Percentiles rank a stretch among this genome's conserved stretches.
Evolutionary conservation across 768 basidiomycete genomes (phyloP).

Genomic region (Pulveroboletus ravenelii): DNA sequence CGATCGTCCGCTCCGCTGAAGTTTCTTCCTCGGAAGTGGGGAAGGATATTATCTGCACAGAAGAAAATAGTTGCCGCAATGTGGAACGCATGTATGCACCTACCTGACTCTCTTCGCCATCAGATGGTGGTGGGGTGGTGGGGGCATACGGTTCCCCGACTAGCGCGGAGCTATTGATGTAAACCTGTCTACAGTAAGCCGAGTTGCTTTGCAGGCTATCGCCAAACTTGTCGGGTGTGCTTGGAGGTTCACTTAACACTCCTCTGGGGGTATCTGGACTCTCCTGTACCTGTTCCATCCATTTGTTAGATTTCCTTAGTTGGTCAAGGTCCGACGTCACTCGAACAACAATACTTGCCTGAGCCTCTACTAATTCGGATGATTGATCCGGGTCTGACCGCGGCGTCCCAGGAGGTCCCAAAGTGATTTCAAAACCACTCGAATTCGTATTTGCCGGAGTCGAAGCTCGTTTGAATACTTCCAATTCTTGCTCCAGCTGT

Average conservation of each 20-base stretch:
- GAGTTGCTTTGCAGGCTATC: constrained; percentile 27
- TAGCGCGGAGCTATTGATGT: constrained; percentile 7
- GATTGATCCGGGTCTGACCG: neutral
- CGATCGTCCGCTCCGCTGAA: constrained; percentile 39
- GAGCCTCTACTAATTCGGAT: neutral
- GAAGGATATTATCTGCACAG: constrained; percentile 1
- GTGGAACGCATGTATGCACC: constrained; percentile 15
- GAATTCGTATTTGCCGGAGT: constrained; percentile 19
- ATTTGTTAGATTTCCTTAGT: neutral
- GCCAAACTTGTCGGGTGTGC: constrained; percentile 19
- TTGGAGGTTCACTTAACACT: neutral
- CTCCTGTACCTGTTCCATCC: neutral
- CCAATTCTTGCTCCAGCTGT: constrained; percentile 40
- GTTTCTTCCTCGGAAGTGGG: neutral
- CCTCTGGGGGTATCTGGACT: neutral
- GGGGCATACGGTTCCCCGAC: constrained; percentile 1
- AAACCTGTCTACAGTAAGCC: constrained; percentile 18
- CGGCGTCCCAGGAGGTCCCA: neutral
- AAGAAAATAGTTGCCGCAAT: neutral
- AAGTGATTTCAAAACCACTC: neutral
- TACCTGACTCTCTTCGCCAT: constrained; percentile 14
- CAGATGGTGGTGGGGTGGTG: neutral
- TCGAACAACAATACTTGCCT: constrained; percentile 6
- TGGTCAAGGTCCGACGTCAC: neutral
- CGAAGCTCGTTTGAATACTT: constrained; percentile 22